Base-by-base conservation (phyloP, 139 green algal genomes). In the Deuterostichococcus epilithicus region DNA sequence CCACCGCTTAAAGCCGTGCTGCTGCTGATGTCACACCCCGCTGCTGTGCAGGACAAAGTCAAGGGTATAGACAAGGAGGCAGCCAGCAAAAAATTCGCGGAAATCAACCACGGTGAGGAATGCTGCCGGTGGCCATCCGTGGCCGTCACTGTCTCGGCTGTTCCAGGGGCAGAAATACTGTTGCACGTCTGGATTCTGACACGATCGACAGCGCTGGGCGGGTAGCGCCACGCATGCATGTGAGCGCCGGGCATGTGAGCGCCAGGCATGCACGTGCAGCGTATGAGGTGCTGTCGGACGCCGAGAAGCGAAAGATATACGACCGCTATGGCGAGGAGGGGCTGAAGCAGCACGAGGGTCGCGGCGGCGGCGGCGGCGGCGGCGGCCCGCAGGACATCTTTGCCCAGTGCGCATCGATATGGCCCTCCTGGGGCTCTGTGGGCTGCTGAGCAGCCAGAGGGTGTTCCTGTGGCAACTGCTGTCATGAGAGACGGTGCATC, bases 291-390 rank as follows among this genome's bases (percentile, higher is more conserved):
- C 89, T 99, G 3, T 93, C 86, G 0, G 89, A 98, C 78, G 4
- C 76, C 0, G 91, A 98, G 86, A 98, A 98, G 89, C 81, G 93
- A 18, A 78, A 89, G 25, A 94, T 99, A 32, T 99, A 99, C 77
- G 96, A 99, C 77, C 85, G 86, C 23, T 92, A 99, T 80, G 96
- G 96, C 3, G 96, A 99, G 84, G 96, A 99, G 72, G 96, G 96
- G 0, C 68, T 99, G 37, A 98, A 97, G 81, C 92, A 98, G 88
- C 91, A 96, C 45, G 77, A 78, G 1, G 77, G 73, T 1, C 84
- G 86, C 75, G 78, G 90, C 60, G 83, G 85, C 33, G 83, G 89
- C 22, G 86, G 89, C n/a, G 81, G 90, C 4, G 86, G 88, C 0
- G 63, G 82, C 25, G 83, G 78, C 59, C 75, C 81, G 1, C 73